phyloP scores from a whole-genome alignment of 1,284 basidiomycete genomes.

The Ustilago xerochloae region DNA sequence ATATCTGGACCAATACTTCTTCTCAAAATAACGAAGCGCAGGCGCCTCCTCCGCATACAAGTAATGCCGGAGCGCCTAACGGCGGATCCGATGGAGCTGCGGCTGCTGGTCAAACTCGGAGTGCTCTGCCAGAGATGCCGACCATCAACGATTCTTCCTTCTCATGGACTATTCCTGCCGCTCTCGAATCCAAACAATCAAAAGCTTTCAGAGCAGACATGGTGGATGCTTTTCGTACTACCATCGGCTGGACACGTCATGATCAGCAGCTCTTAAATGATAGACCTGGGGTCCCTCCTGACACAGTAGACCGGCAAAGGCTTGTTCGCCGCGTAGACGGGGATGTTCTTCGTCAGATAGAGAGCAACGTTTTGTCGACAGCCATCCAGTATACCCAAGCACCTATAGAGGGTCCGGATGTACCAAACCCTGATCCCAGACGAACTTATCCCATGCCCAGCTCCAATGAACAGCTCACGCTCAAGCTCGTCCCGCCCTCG shows the following conservation, averaged over 20 bases:
- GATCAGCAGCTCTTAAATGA: constrained; percentile 26
- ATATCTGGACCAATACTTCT: constrained; percentile 54
- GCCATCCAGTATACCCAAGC: neutral
- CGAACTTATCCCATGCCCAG: neutral
- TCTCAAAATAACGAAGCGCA: constrained; percentile 34
- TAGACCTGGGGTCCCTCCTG: neutral
- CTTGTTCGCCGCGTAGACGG: constrained; percentile 3
- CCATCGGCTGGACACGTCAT: constrained; percentile 37
- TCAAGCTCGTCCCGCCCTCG: constrained; percentile 21
- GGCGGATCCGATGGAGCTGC: too few relatives aligned
- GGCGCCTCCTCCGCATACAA: constrained; percentile 27
- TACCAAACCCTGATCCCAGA: neutral
- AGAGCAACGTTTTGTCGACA: neutral
- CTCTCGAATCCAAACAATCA: constrained; percentile 14
- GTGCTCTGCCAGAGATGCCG: neutral
- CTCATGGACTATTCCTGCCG: constrained; percentile 19
- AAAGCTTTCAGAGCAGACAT: constrained; percentile 34
- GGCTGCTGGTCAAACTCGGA: neutral
- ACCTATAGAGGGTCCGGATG: neutral
- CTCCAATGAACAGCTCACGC: constrained; percentile 8
- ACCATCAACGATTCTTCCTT: neutral
- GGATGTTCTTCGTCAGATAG: neutral
- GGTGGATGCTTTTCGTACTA: constrained; percentile 32
- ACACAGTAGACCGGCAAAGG: neutral
- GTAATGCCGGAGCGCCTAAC: neutral